phyloP scores from a whole-genome alignment of 495 filamentous ascomycete genomes.

The Penicillium waksmanii region DNA sequence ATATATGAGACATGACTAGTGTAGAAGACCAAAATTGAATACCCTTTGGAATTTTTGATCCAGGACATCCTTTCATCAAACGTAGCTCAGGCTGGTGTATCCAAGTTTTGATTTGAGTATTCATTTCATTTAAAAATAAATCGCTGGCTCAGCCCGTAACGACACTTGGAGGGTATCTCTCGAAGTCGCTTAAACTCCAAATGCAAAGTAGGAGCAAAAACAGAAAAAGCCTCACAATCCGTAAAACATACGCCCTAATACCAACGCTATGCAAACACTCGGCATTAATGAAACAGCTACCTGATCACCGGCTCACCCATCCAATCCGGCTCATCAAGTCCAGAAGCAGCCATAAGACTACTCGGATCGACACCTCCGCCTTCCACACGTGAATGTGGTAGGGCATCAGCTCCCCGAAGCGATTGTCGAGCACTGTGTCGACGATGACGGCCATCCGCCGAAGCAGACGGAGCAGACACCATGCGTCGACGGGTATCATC shows the following conservation, averaged over 20 bases:
- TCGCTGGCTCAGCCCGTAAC: slow-evolving; percentile 2
- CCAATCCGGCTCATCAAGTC: slow-evolving; percentile 59
- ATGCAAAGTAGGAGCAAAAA: slow-evolving; percentile 4
- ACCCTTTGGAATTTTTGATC: slow-evolving; percentile 26
- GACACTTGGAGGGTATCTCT: slow-evolving; percentile 39
- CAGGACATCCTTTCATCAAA: neutral
- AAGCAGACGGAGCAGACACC: slow-evolving; percentile 42
- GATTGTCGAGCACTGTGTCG: slow-evolving; percentile 37
- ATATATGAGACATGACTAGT: slow-evolving; percentile 32
- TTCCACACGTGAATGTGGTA: slow-evolving; percentile 20
- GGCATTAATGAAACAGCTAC: slow-evolving; percentile 20
- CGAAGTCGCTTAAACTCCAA: slow-evolving; percentile 28
- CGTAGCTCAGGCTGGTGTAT: no score
- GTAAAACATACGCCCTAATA: neutral
- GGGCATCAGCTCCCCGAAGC: slow-evolving; percentile 29
- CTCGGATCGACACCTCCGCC: slow-evolving; percentile 31
- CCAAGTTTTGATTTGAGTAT: no score
- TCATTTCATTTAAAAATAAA: neutral
- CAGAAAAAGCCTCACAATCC: slow-evolving; percentile 12
- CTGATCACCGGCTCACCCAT: slow-evolving; percentile 63
- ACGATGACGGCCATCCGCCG: slow-evolving; percentile 37
- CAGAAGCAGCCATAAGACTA: slow-evolving; percentile 28
- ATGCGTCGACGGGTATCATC: slow-evolving; percentile 56
- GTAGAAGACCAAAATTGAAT: slow-evolving; percentile 33
- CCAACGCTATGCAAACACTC: neutral